These are phyloP conservation scores for Suillus occidentalis DNA, from an alignment of 768 basidiomycete species.

Conservation along the genomic window DNA sequence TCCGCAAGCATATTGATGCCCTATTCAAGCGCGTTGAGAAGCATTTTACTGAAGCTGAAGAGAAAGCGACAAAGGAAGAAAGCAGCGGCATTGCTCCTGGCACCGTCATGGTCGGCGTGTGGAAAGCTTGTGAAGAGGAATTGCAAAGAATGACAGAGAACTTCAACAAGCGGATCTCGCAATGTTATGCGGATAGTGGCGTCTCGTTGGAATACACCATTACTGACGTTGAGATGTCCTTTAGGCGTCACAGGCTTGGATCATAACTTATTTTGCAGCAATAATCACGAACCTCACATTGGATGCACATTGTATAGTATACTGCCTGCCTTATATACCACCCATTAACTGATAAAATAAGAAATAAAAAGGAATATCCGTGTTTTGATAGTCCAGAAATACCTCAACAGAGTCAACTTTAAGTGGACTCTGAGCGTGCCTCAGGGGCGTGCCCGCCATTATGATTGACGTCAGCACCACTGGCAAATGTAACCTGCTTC, in stretches of 20 bases:
- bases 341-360: neutral
- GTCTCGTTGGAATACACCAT: slow-evolving; percentile 71
- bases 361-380: neutral
- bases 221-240: slow-evolving; percentile 75
- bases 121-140: slow-evolving; percentile 90
- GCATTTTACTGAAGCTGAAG: slow-evolving; percentile 86
- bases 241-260: slow-evolving; percentile 59
- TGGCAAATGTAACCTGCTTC: slow-evolving; percentile 8
- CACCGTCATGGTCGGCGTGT: slow-evolving; percentile 78
- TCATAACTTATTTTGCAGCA: slow-evolving; percentile 13
- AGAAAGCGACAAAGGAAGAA: slow-evolving; percentile 57
- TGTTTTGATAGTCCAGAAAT: neutral
- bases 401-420: neutral
- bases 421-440: neutral
- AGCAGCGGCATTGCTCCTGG: slow-evolving; percentile 55
- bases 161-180: slow-evolving; percentile 65
- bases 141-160: slow-evolving; percentile 69
- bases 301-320: slow-evolving; percentile 6
- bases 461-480: slow-evolving; percentile 13
- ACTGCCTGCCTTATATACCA: neutral
- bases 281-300: slow-evolving; percentile 3
- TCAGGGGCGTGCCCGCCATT: neutral
- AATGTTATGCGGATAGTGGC: slow-evolving; percentile 79
- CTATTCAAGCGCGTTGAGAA: slow-evolving; percentile 93
- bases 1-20: slow-evolving; percentile 84